Evolutionary conservation across 1,284 basidiomycete genomes (phyloP), one percentile per base, ranked within the genome.

Genomic region (Filobasidium uniguttulatum): DNA sequence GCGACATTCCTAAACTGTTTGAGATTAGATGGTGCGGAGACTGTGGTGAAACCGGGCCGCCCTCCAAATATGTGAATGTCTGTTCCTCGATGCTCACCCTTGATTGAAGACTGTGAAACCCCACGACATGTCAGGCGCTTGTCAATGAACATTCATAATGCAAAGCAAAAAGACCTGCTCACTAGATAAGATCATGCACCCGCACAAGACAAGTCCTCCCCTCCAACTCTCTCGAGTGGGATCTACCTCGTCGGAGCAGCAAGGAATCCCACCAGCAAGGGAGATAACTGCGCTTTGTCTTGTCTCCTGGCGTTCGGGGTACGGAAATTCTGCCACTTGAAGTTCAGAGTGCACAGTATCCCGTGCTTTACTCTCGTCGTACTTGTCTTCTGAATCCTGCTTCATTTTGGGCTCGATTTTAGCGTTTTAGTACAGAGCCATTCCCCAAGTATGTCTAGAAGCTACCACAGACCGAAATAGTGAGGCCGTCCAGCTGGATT

Each of bases 1-100:
- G 28, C 3, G 45, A 41, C 49, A 55, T 50, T 17, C 53, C 53
- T 29, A 40, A 54, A 7, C 53, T 54, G 30, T 26, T n/a, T 26
- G 8, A 37, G 6, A 44, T 30, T 44, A 30, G 15, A 30, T 7
- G 22, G 5, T 37, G 36, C n/a, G 8, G 10, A 10, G 9, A 17
- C 10, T 17, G 36, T 10, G 19, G n/a, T 10, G 36, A 37, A 2
- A 10, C 36, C n/a, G n/a, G n/a, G n/a, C n/a, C n/a, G n/a, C n/a
- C n/a, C n/a, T n/a, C n/a, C n/a, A n/a, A n/a, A n/a, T n/a, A n/a
- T n/a, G n/a, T n/a, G n/a, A n/a, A n/a, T n/a, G n/a, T n/a, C n/a
- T n/a, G n/a, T n/a, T n/a, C n/a, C n/a, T n/a, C n/a, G n/a, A n/a
- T n/a, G n/a, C n/a, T n/a, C n/a, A n/a, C n/a, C n/a, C n/a, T n/a